Evolutionary conservation across 768 basidiomycete genomes (phyloP), one percentile per base, ranked within the genome.

Genomic region (Astraeus odoratus): DNA sequence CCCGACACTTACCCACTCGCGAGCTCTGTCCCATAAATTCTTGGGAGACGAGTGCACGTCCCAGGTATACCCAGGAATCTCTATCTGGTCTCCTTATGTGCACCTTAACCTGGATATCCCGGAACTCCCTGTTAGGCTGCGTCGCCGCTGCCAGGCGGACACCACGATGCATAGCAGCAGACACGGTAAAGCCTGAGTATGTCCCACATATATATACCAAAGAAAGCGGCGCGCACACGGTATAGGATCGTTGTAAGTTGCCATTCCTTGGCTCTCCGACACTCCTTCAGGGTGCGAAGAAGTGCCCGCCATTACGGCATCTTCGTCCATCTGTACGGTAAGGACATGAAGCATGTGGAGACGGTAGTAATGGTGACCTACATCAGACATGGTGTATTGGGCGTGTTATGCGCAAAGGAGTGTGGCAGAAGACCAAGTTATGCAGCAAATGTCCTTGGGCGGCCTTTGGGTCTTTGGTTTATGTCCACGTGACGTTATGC

Each of bases 91-190:
- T 71, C 51, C 88, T 74, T 52, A 88, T 83, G 56, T 90, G 88
- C 16, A 91, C 86, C 61, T 90, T 89, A 48, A 90, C 88, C 47
- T 84, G 77, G 48, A 90, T 76, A 47, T 90, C 86, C 43, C 81
- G 78, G 57, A 86, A 84, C 55, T 83, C 81, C 39, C 34, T 29
- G 24, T 52, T 38, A 20, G 61, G 51, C 50, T 57, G 51, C 42
- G 59, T 48, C 30, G 46, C 51, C 18, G 53, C 61, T 63, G 40
- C 22, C 51, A 27, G 40, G 20, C 39, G 27, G 35, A 31, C 19
- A 20, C n/a, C 35, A 27, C 19, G 3, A 38, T 12, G 27, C 30
- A 15, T 18, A 25, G n/a, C 25, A 36, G 9, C 8, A 5, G 39
- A 31, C n/a, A 7, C 2, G 29, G 16, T 7, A 33, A 33, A 15